Conservation (phyloP, 1,284 basidiomycete genomes). For the Fomitiporia mediterranea region DNA sequence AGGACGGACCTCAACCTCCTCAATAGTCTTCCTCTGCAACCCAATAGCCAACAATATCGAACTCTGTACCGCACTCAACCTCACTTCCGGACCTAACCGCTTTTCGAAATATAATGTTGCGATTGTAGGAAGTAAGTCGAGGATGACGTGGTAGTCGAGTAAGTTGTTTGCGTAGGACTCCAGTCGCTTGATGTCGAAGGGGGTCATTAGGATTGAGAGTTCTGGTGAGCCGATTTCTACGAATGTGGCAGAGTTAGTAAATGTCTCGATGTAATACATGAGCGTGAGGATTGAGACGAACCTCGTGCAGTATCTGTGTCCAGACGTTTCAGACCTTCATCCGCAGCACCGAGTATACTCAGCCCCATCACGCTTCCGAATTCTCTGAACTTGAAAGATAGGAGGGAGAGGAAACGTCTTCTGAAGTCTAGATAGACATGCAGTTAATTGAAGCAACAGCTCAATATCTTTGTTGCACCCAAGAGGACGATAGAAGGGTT, state of each 20-base stretch:
- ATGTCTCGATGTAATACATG: neutral
- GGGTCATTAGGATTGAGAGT: constrained; percentile 71
- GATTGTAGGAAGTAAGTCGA: constrained; percentile 85
- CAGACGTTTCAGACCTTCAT: constrained; percentile 52
- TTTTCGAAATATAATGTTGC: constrained; percentile 83
- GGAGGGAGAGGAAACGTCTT: constrained; percentile 81
- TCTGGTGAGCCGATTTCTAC: constrained; percentile 62
- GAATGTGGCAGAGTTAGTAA: neutral
- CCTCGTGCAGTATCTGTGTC: constrained; percentile 38
- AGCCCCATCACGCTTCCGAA: constrained; percentile 85
- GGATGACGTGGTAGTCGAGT: constrained; percentile 94
- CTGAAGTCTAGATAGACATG: constrained; percentile 73
- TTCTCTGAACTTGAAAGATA: constrained; percentile 94
- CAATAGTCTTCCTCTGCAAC: constrained; percentile 86
- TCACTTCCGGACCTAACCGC: constrained; percentile 58
- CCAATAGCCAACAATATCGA: constrained; percentile 88
- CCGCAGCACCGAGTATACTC: constrained; percentile 85
- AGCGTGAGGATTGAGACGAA: constrained; percentile 25
- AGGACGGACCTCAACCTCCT: constrained; percentile 81
- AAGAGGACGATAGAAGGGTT: neutral
- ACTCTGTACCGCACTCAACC: constrained; percentile 80
- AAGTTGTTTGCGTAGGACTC: constrained; percentile 95
- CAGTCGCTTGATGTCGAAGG: constrained; percentile 95
- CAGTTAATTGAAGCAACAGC: neutral
- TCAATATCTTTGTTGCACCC: neutral